Evolutionary conservation across 2,329 filamentous ascomycete species (phyloP), one percentile per base, ranked within the genome.

Genomic region (Xylariaceae sp.): DNA sequence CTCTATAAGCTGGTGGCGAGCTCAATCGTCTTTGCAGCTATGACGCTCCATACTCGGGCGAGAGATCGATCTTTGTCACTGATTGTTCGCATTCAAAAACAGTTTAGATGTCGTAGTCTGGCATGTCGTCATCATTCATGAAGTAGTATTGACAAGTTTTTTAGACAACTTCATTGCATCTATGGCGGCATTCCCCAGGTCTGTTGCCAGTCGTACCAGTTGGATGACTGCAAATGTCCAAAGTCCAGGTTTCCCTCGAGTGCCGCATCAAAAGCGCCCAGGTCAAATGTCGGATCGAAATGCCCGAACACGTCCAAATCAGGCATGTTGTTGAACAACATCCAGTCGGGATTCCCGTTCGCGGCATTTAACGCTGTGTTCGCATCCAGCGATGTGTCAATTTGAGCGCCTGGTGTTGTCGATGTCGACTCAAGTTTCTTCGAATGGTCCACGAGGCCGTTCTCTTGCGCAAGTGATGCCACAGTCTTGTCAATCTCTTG

Each of bases 401-500:
- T 36, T 12, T 56, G 36, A 9, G 53, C 51, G 5, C 50, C 22
- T 31, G 60, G 57, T 47, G 52, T 44, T 18, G 57, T 55, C n/a
- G 50, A 40, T 9, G 39, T 31, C 7, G 53, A 17, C 42, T 57
- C 40, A 42, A 47, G n/a, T 63, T 63, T 40, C 43, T 62, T 65
- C 16, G 60, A 57, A 5, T 51, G 42, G 22, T 61, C 64, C 4
- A 40, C 51, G 0, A 56, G 47, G 3, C 60, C 63, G 12, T 54
- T 62, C 40, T 69, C 71, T 11, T 70, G 69, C 1, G 69, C 67
- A n/a, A 80, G 63, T 0, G 71, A 74, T 3, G 70, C 75, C 0
- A 76, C 77, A 0, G 79, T 76, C 42, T 79, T 75, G 58, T 80
- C 78, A 75, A 84, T 80, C 59, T 83, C 79, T 44, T 71, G 72